Evolutionary conservation across 2,329 filamentous ascomycete genomes (phyloP), one percentile per base, ranked within the genome.

Genomic region (Ophiostoma himal-ulmi): DNA sequence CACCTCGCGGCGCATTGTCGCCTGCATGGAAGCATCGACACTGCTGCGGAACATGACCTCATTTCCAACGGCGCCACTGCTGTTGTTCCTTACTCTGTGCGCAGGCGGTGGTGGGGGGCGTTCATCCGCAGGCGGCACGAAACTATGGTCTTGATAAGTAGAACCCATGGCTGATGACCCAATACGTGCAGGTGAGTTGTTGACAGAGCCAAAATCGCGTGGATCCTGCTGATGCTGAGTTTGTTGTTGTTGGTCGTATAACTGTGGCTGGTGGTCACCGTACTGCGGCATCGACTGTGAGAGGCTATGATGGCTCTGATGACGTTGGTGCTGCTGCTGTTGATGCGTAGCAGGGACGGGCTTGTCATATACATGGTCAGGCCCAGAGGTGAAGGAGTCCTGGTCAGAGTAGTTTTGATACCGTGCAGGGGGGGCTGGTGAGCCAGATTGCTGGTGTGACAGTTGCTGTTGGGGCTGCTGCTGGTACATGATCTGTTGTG

Each of bases 1-100:
- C 13, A 88, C 85, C 70, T 88, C 86, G 62, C 87, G 85, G 70
- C 85, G 82, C 84, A 88, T 88, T 1, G 80, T 80, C 79, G 77
- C 22, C 79, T 79, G 79, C 22, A 80, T 76, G 2, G 80, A 77
- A 3, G 76, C 72, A 39, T 86, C 84, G 70, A 79, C 81, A 65
- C 78, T 78, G 67, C 75, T 70, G 68, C 82, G 81, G 36, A 80
- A 78, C 3, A 79, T 75, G 60, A 79, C 73, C 34, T 85, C 84
- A 70, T 81, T 78, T 3, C 60, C 52, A 10, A n/a, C 62, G 11
- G 80, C 75, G 30, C 76, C 77, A 54, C 79, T 80, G 73, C 80
- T 83, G 71, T 80, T 82, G 72, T 84, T 81, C 71, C 83, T 77
- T 70, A 78, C 81, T 71, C 86, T 78, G 73, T 88, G 86, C 13